Evolutionary conservation across 148 eudicot species (phyloP).

Genomic region (Amaranthus cruentus): DNA sequence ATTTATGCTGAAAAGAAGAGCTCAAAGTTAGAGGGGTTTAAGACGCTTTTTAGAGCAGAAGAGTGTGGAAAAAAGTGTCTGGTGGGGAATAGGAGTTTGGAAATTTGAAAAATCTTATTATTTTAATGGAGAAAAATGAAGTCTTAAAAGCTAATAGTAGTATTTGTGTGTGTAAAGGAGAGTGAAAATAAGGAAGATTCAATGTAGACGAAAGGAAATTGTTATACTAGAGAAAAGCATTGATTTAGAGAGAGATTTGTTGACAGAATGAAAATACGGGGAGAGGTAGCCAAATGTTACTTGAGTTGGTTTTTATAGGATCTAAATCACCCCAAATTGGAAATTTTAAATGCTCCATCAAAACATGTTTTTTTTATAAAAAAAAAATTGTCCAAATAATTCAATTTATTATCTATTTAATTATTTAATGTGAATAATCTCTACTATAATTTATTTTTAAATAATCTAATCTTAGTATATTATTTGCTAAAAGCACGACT

Average conservation of each 20-base stretch:
- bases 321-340: slow-evolving; percentile 18
- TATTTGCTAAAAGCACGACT: no score
- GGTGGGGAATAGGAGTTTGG: not conserved
- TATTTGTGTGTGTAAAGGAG: slow-evolving; percentile 25
- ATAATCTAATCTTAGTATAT: no score
- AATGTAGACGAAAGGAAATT: slow-evolving; percentile 3
- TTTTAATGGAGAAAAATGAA: not conserved
- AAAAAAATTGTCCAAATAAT: no score
- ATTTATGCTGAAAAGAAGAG: no score
- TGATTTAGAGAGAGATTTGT: not conserved
- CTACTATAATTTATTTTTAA: no score
- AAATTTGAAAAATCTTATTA: not conserved
- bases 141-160: no score
- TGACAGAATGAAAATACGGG: not conserved
- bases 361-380: no score
- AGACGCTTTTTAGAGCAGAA: no score
- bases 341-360: not conserved
- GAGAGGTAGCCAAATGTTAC: not conserved
- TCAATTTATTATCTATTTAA: no score
- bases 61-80: no score
- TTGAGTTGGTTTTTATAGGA: slow-evolving; percentile 29
- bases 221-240: not conserved
- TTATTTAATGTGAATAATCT: no score
- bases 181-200: slow-evolving; percentile 26
- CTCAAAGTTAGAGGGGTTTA: no score